A percentile compares a stretch with the other conserved stretches of the same genome.
Conservation (phyloP, 352 stramenopile genomes). For the Pythium coloratum region DNA sequence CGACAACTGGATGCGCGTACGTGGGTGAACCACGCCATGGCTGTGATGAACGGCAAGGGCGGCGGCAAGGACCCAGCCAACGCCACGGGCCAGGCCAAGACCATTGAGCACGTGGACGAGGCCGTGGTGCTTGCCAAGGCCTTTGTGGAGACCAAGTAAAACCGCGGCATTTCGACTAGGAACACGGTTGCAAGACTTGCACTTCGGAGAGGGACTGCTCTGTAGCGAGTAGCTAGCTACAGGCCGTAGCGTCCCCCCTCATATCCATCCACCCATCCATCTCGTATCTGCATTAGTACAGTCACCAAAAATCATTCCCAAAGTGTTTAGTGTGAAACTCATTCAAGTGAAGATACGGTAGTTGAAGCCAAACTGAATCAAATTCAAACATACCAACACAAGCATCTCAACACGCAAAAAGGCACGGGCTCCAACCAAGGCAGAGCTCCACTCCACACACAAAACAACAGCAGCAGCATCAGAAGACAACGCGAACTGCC, state of each 20-base stretch:
- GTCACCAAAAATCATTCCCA: neutral
- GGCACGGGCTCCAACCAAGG: no score
- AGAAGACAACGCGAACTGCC: no score
- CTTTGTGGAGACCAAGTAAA: conserved; percentile 44
- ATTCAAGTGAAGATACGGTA: no score
- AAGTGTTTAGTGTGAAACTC: no score
- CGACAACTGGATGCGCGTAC: conserved; percentile 88
- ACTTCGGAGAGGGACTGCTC: neutral
- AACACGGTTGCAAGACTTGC: neutral
- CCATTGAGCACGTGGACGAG: conserved; percentile 64
- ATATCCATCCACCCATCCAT: neutral
- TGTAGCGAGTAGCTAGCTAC: neutral
- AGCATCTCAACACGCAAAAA: no score
- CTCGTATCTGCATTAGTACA: neutral
- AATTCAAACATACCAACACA: no score
- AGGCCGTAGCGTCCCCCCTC: no score
- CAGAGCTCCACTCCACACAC: no score
- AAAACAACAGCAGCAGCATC: no score
- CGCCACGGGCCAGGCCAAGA: conserved; percentile 82
- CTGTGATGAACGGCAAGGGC: conserved; percentile 93
- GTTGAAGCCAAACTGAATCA: no score
- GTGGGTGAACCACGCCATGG: conserved; percentile 93
- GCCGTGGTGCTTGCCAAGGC: conserved; percentile 66
- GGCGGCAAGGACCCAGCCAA: conserved; percentile 90
- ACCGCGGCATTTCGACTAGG: neutral